Evolutionary conservation across 148 eudicot genomes (phyloP).

Genomic region (Spergularia marina): DNA sequence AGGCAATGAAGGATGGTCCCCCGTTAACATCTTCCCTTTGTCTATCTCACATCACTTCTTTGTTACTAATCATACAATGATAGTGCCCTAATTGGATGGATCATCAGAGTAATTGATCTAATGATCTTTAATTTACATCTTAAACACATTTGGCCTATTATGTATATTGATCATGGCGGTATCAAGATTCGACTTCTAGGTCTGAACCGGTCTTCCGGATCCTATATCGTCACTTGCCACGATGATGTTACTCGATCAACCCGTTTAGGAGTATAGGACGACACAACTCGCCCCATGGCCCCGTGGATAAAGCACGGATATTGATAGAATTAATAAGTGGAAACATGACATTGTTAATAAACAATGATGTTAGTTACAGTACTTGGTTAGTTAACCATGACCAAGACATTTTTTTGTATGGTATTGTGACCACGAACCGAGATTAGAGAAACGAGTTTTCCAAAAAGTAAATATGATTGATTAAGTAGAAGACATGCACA

Average conservation of each 20-base stretch:
- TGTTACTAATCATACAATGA: not conserved
- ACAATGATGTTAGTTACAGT: too few relatives aligned
- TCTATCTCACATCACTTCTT: not conserved
- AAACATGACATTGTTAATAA: not conserved
- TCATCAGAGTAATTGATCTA: too few relatives aligned
- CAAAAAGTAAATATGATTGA: slow-evolving; percentile 25
- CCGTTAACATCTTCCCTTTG: slow-evolving; percentile 5
- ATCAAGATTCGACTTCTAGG: too few relatives aligned
- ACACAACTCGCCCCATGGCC: too few relatives aligned
- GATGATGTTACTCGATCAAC: too few relatives aligned
- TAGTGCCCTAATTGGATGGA: not conserved
- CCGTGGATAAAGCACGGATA: too few relatives aligned
- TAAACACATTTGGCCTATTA: too few relatives aligned
- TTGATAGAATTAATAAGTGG: not conserved
- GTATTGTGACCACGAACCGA: not conserved
- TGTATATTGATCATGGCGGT: too few relatives aligned
- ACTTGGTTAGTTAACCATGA: not conserved
- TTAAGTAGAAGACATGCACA: slow-evolving; percentile 7
- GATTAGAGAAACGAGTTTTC: slow-evolving; percentile 16
- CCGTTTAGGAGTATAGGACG: too few relatives aligned
- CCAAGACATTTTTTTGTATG: not conserved
- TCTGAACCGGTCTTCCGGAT: too few relatives aligned
- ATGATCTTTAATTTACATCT: too few relatives aligned
- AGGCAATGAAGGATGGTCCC: slow-evolving; percentile 40
- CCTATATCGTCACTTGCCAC: too few relatives aligned